These are phyloP conservation scores for Monosporascus cannonballus DNA, from an alignment of 2,329 filamentous ascomycete species.

Conservation along the genomic window DNA sequence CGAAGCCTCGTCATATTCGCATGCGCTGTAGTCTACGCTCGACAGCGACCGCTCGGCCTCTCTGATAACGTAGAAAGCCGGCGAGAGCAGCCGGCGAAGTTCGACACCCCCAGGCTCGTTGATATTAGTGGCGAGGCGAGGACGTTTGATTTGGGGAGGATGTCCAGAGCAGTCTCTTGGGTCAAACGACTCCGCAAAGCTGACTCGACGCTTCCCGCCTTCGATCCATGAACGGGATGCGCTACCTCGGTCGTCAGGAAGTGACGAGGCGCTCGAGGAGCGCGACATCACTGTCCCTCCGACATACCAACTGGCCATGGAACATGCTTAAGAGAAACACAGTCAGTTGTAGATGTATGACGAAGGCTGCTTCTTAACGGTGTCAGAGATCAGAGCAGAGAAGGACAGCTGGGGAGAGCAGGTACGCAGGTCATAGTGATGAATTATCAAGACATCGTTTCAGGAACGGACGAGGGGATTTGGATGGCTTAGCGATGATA, in stretches of 20 bases:
- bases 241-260: slow-evolving; percentile 14
- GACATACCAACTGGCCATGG: slow-evolving; percentile 28
- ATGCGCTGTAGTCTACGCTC: slow-evolving; percentile 11
- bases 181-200: slow-evolving; percentile 27
- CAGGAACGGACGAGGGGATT: background rate
- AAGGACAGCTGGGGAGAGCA: too few species aligned
- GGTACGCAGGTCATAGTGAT: too few species aligned
- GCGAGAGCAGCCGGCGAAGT: slow-evolving; percentile 12
- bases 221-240: slow-evolving; percentile 22
- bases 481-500: background rate
- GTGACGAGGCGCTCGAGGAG: slow-evolving; percentile 26
- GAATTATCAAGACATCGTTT: too few species aligned
- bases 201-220: slow-evolving; percentile 34
- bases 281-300: slow-evolving; percentile 28
- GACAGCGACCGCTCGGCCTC: slow-evolving; percentile 15
- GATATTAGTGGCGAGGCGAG: slow-evolving; percentile 14
- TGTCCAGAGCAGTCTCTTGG: slow-evolving; percentile 27
- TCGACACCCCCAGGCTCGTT: slow-evolving; percentile 10
- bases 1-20: slow-evolving; percentile 17
- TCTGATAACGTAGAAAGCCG: slow-evolving; percentile 28
- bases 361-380: background rate
- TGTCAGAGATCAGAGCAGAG: too few species aligned
- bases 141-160: slow-evolving; percentile 29
- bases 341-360: background rate
- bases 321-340: slow-evolving; percentile 23